These are phyloP conservation scores for Lachnellula occidentalis DNA, from an alignment of 2,329 filamentous ascomycete species.

Conservation along the genomic window DNA sequence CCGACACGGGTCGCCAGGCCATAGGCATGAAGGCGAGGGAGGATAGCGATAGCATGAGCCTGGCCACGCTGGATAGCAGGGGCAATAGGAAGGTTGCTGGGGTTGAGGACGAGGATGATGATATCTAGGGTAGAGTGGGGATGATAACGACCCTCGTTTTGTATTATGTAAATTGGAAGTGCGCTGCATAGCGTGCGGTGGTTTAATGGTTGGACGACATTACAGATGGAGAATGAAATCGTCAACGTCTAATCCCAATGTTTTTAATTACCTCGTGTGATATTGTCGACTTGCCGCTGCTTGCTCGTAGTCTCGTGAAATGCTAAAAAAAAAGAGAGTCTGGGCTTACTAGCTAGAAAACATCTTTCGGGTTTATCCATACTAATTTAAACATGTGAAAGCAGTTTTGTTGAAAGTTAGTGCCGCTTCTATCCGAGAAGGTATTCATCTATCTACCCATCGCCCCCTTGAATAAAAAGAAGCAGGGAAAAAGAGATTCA, in stretches of 20 bases:
- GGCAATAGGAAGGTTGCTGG: slow-evolving; percentile 46
- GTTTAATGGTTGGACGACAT: not conserved
- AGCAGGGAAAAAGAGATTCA: too few species aligned
- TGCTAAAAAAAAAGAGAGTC: too few species aligned
- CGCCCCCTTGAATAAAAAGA: too few species aligned
- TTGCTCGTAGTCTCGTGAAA: not conserved
- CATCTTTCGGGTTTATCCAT: too few species aligned
- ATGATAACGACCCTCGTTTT: not conserved
- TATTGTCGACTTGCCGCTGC: not conserved
- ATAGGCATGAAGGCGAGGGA: slow-evolving; percentile 63
- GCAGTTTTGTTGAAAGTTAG: too few species aligned
- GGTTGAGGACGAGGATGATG: slow-evolving; percentile 41
- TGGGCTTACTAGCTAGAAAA: too few species aligned
- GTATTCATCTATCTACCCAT: too few species aligned
- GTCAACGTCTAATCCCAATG: not conserved
- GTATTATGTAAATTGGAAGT: not conserved
- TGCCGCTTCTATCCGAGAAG: too few species aligned
- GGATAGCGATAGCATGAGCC: slow-evolving; percentile 45
- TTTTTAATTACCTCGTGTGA: not conserved
- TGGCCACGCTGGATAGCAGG: slow-evolving; percentile 55
- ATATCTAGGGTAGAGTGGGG: slow-evolving; percentile 18
- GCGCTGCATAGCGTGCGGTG: not conserved
- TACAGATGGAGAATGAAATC: not conserved
- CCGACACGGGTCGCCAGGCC: slow-evolving; percentile 78
- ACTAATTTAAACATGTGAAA: too few species aligned